Percentiles rank a stretch among this genome's conserved stretches.
Evolutionary conservation across 2,329 filamentous ascomycete species (phyloP).

Genomic region (Aspergillus unguis): DNA sequence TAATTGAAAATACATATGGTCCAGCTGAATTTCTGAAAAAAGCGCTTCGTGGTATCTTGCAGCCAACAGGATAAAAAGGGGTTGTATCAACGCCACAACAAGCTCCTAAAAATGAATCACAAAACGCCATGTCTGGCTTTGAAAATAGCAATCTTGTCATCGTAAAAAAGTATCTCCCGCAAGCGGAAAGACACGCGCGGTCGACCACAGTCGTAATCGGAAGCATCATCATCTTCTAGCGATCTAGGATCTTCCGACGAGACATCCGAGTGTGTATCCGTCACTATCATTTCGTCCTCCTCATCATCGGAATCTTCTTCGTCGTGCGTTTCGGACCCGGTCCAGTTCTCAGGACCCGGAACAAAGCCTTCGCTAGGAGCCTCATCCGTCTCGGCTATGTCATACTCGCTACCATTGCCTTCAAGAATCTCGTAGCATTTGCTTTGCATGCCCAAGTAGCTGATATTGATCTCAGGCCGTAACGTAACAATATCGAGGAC

Average conservation of each 20-base stretch:
- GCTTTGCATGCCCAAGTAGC: slow-evolving; percentile 70
- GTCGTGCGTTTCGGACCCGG: slow-evolving; percentile 42
- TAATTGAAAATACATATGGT: neutral
- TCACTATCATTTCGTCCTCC: slow-evolving; percentile 29
- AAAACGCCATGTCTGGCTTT: slow-evolving; percentile 64
- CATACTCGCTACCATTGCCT: slow-evolving; percentile 40
- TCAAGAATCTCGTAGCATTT: slow-evolving; percentile 84
- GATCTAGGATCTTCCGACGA: slow-evolving; percentile 24
- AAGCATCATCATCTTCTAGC: slow-evolving; percentile 48
- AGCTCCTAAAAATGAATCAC: slow-evolving; percentile 22
- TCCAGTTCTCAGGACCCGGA: slow-evolving; percentile 42
- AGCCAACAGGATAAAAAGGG: neutral
- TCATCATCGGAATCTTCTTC: slow-evolving; percentile 48
- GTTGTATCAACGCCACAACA: slow-evolving; percentile 6
- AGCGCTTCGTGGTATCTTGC: slow-evolving; percentile 19
- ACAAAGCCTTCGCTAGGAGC: slow-evolving; percentile 49
- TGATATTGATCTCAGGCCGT: slow-evolving; percentile 70
- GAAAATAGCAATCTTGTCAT: slow-evolving; percentile 79
- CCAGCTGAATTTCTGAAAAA: neutral
- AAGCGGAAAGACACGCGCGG: slow-evolving; percentile 55
- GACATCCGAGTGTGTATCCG: slow-evolving; percentile 20
- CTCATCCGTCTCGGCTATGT: slow-evolving; percentile 39
- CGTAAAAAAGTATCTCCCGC: slow-evolving; percentile 78
- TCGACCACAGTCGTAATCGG: slow-evolving; percentile 36
- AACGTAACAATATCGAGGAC: slow-evolving; percentile 75